These are phyloP conservation scores for Casaregolazyma suthepensis DNA, from an alignment of 1,139 yeast genomes.

Conservation along the genomic window DNA sequence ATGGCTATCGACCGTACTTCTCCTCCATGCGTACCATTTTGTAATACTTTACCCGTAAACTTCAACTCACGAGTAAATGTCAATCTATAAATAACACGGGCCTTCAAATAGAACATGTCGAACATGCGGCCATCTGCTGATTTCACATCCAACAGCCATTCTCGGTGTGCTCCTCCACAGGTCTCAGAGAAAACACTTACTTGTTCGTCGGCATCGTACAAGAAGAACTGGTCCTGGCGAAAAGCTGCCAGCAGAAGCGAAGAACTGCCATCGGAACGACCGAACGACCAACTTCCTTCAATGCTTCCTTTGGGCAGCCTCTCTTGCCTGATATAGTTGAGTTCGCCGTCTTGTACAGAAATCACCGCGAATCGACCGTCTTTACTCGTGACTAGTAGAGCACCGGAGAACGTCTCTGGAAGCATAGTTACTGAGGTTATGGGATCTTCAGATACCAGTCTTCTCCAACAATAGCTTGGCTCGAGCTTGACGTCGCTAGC, in stretches of 20 bases:
- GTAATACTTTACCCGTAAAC: constrained; percentile 32
- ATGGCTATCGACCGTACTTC: constrained; percentile 45
- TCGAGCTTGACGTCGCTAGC: constrained; percentile 19
- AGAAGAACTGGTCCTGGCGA: constrained; percentile 67
- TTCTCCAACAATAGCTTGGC: constrained; percentile 40
- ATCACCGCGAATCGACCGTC: constrained; percentile 26
- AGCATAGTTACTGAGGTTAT: constrained; percentile 47
- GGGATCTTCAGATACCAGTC: constrained; percentile 66
- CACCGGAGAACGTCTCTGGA: constrained; percentile 12
- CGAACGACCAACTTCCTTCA: constrained; percentile 57
- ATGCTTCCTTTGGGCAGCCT: constrained; percentile 68
- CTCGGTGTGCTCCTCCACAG: constrained; percentile 93
- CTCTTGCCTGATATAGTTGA: constrained; percentile 43
- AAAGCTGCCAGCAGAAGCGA: constrained; percentile 65
- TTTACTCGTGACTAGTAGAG: constrained; percentile 26
- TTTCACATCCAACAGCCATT: constrained; percentile 46
- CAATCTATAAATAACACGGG: constrained; percentile 26
- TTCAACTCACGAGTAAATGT: constrained; percentile 14
- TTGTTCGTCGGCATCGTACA: constrained; percentile 79
- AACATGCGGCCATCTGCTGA: constrained; percentile 21
- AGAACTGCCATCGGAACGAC: constrained; percentile 35
- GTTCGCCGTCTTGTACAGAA: background rate
- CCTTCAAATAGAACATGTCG: constrained; percentile 51
- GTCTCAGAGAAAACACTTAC: constrained; percentile 59
- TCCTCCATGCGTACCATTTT: constrained; percentile 79